A percentile compares a stretch with the other conserved stretches of the same genome.
Evolutionary conservation across 805 yeast genomes (phyloP).

Genomic region (Metschnikowia reukaufii): DNA sequence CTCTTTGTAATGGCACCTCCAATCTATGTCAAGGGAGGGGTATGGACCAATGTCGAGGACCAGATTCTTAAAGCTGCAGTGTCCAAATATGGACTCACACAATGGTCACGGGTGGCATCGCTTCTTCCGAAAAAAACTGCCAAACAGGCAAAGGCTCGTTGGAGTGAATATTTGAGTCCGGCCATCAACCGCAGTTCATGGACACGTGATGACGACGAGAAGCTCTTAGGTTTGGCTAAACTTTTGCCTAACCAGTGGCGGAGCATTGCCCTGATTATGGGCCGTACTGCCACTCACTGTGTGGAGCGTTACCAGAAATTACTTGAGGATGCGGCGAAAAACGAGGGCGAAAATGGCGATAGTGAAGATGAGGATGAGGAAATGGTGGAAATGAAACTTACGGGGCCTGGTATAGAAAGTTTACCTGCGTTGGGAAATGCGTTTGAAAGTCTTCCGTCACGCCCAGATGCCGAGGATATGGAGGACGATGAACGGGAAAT

Average conservation of each 20-base stretch:
- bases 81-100: constrained; percentile 88
- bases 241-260: constrained; percentile 93
- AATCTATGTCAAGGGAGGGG: constrained; percentile 80
- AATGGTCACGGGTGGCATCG: constrained; percentile 93
- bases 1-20: constrained; percentile 43
- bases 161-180: constrained; percentile 89
- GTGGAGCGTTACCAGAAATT: constrained; percentile 79
- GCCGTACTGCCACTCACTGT: constrained; percentile 84
- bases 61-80: constrained; percentile 89
- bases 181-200: constrained; percentile 62
- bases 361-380: constrained; percentile 30
- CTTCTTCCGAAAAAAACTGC: constrained; percentile 83
- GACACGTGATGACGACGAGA: constrained; percentile 74
- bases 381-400: constrained; percentile 35
- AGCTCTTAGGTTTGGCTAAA: constrained; percentile 62
- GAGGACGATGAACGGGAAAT: constrained; percentile 89
- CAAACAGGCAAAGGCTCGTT: constrained; percentile 86
- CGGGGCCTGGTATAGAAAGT: constrained; percentile 56
- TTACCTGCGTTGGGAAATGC: constrained; percentile 43
- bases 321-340: constrained; percentile 47
- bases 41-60: constrained; percentile 85
- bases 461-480: constrained; percentile 75
- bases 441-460: constrained; percentile 77
- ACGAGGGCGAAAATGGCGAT: constrained; percentile 22
- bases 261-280: constrained; percentile 76